Evolutionary conservation across 2,329 filamentous ascomycete species (phyloP).

Genomic region (Thelonectria rubi): DNA sequence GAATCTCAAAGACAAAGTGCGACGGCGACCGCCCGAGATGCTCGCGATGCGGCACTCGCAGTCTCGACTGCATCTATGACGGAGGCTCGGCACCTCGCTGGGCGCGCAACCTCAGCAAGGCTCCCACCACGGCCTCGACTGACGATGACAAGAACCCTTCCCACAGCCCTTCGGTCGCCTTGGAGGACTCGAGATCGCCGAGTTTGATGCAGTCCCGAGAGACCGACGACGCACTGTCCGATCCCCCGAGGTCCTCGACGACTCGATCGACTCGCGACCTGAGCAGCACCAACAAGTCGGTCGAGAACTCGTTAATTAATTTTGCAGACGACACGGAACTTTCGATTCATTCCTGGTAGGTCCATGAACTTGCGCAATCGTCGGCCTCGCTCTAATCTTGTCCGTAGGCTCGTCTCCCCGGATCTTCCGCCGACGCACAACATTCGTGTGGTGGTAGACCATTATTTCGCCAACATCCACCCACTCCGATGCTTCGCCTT

Average conservation of each 20-base stretch:
- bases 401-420: constrained; percentile 46
- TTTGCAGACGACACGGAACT: constrained; percentile 42
- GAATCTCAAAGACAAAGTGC: constrained; percentile 54
- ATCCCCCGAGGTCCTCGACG: constrained; percentile 31
- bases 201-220: constrained; percentile 41
- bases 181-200: constrained; percentile 34
- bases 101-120: constrained; percentile 47
- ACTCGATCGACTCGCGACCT: constrained; percentile 30
- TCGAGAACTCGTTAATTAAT: constrained; percentile 29
- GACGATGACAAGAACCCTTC: constrained; percentile 38
- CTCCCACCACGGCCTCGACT: constrained; percentile 36
- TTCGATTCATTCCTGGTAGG: constrained; percentile 41
- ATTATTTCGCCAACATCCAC: constrained; percentile 53
- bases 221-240: constrained; percentile 29
- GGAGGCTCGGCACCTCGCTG: constrained; percentile 50
- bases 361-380: background rate
- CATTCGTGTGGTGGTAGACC: constrained; percentile 49
- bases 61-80: constrained; percentile 51
- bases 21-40: constrained; percentile 52
- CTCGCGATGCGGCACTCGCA: constrained; percentile 47
- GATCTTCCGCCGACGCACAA: constrained; percentile 47
- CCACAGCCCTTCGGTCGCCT: constrained; percentile 29
- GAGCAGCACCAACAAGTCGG: constrained; percentile 28
- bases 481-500: constrained; percentile 53
- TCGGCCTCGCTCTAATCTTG: constrained; percentile 12